These are phyloP conservation scores for Nicotiana paniculata DNA, from an alignment of 257 asterid genomes.

Conservation along the genomic window DNA sequence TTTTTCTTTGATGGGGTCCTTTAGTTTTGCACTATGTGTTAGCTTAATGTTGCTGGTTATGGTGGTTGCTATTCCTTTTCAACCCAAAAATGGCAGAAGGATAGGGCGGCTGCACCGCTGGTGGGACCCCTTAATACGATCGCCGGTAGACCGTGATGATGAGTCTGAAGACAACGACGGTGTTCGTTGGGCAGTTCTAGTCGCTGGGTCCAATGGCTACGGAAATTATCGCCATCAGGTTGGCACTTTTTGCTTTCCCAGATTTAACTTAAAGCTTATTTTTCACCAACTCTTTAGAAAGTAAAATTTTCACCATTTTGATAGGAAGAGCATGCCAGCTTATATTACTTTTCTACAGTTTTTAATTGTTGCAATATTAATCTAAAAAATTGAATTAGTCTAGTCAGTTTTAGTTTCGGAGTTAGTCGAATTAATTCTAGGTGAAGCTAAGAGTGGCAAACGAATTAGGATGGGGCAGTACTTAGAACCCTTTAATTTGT, in stretches of 20 bases:
- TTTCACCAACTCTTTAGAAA: not conserved
- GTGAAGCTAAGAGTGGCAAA: too few relatives aligned
- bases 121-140: constrained; percentile 73
- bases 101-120: constrained; percentile 15
- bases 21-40: not conserved
- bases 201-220: constrained; percentile 84
- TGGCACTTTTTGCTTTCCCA: not conserved
- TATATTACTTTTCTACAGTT: too few relatives aligned
- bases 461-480: not conserved
- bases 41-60: constrained; percentile 27
- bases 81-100: constrained; percentile 13
- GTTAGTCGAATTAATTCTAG: not conserved
- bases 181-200: constrained; percentile 88
- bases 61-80: constrained; percentile 17
- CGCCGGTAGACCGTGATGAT: constrained; percentile 38
- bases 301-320: not conserved
- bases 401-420: not conserved
- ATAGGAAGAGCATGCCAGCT: not conserved
- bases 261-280: not conserved
- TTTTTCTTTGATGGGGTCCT: constrained; percentile 29
- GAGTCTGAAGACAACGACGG: constrained; percentile 23
- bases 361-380: too few relatives aligned
- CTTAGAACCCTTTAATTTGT: not conserved
- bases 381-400: not conserved
- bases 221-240: constrained; percentile 95